Evolutionary conservation across 768 basidiomycete genomes (phyloP).

Genomic region (Naganishia randhawae): DNA sequence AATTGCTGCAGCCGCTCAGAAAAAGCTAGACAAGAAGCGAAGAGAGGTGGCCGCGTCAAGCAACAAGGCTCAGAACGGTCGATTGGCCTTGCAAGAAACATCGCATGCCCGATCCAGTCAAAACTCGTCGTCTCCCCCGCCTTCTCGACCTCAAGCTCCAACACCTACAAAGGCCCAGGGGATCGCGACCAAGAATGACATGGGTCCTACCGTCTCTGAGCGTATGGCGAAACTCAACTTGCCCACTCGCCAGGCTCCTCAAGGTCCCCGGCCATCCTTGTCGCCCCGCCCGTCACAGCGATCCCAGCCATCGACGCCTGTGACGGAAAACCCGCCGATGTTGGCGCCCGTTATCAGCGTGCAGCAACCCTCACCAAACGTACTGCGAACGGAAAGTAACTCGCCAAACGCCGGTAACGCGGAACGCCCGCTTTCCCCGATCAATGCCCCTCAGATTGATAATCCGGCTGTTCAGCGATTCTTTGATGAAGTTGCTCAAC

Average conservation of each 20-base stretch:
- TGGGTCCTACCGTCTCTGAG: slow-evolving; percentile 28
- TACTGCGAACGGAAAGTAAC: slow-evolving; percentile 1
- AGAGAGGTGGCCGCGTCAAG: background rate
- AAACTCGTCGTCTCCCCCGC: slow-evolving; percentile 24
- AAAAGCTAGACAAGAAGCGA: slow-evolving; percentile 12
- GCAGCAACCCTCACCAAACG: slow-evolving; percentile 11
- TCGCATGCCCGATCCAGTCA: background rate
- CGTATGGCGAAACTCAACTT: slow-evolving; percentile 28
- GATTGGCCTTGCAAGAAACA: slow-evolving; percentile 10
- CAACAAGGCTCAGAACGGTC: slow-evolving; percentile 19
- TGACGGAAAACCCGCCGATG: slow-evolving; percentile 1
- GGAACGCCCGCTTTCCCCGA: slow-evolving; percentile 46
- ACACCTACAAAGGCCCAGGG: slow-evolving; percentile 51
- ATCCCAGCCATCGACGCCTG: slow-evolving; percentile 19
- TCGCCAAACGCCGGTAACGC: background rate
- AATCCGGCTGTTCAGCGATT: slow-evolving; percentile 76
- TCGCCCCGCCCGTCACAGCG: slow-evolving; percentile 35
- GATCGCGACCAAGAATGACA: slow-evolving; percentile 35
- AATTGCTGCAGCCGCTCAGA: slow-evolving; percentile 9
- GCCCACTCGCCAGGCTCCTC: slow-evolving; percentile 33
- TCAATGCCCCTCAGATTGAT: slow-evolving; percentile 67
- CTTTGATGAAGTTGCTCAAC: slow-evolving; percentile 77
- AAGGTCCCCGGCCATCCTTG: slow-evolving; percentile 48
- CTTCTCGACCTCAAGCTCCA: slow-evolving; percentile 49
- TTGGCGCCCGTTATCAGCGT: slow-evolving; percentile 17